phyloP scores from a whole-genome alignment of 306 rosid species.

The Arachis stenosperma region DNA sequence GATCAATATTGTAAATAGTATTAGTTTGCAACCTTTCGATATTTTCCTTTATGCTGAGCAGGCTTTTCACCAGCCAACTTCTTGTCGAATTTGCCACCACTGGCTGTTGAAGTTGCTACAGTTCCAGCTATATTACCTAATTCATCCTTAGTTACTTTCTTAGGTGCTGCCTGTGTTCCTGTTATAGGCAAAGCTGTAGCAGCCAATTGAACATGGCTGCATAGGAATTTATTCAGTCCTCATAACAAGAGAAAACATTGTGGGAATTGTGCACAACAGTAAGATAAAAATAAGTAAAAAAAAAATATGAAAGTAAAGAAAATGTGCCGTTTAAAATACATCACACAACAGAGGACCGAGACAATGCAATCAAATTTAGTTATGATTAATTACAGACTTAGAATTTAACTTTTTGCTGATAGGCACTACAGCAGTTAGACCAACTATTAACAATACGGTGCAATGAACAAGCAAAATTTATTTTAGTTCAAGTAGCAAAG shows the following conservation, averaged over 20 bases:
- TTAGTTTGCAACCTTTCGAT: conserved; percentile 69
- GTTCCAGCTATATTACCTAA: conserved; percentile 83
- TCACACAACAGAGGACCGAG: not conserved
- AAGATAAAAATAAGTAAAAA: not conserved
- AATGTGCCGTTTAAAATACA: not conserved
- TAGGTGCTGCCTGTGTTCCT: conserved; percentile 76
- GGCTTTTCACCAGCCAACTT: conserved; percentile 86
- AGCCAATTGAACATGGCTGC: conserved; percentile 92
- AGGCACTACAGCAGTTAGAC: not conserved
- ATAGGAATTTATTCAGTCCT: conserved; percentile 29
- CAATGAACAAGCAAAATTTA: not conserved
- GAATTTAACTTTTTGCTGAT: conserved; percentile 1
- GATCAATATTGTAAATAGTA: not conserved
- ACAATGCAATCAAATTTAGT: not conserved
- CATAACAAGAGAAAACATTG: conserved; percentile 13
- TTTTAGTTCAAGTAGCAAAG: too few relatives aligned
- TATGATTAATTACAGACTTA: not conserved
- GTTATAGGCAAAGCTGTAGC: conserved; percentile 94
- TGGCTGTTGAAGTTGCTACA: conserved; percentile 90
- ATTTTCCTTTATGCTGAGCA: conserved; percentile 76
- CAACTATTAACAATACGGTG: not conserved
- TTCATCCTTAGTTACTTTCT: conserved; percentile 74
- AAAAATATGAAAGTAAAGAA: not conserved
- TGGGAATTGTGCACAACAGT: not conserved
- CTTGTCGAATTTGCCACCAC: conserved; percentile 97